Conservation (phyloP, 2,329 filamentous ascomycete genomes). For the Colletotrichum siamense region DNA sequence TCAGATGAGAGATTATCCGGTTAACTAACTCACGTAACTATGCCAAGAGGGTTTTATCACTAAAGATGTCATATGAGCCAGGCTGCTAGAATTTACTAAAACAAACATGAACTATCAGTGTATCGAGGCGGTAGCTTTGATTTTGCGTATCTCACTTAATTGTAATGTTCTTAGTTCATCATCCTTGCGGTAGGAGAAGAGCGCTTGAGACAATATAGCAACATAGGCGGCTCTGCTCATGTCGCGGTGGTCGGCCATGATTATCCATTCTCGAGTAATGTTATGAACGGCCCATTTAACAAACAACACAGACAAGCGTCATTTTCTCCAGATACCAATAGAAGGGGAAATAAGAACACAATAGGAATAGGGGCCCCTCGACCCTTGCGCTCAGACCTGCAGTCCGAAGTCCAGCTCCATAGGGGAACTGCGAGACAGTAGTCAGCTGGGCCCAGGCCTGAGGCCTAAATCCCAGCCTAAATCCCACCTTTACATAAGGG, state of each 20-base stretch:
- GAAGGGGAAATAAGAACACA: background rate
- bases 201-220: background rate
- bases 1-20: accelerated
- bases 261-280: background rate
- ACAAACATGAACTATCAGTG: background rate
- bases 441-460: too few relatives aligned
- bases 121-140: accelerated
- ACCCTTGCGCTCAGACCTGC: background rate
- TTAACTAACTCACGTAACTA: background rate
- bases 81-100: accelerated
- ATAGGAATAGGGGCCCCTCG: background rate
- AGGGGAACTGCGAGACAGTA: background rate
- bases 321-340: background rate
- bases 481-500: too few relatives aligned
- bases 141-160: accelerated
- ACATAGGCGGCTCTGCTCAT: background rate
- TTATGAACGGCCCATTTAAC: background rate
- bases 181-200: background rate
- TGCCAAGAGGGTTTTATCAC: background rate
- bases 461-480: too few relatives aligned
- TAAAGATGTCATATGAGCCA: background rate
- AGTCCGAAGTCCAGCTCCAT: background rate
- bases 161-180: accelerated
- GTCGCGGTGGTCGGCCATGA: background rate
- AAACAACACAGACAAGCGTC: background rate